Percentiles rank a stretch among this genome's conserved stretches.
phyloP scores from a whole-genome alignment of 805 yeast genomes.

The Candida berthetii region DNA sequence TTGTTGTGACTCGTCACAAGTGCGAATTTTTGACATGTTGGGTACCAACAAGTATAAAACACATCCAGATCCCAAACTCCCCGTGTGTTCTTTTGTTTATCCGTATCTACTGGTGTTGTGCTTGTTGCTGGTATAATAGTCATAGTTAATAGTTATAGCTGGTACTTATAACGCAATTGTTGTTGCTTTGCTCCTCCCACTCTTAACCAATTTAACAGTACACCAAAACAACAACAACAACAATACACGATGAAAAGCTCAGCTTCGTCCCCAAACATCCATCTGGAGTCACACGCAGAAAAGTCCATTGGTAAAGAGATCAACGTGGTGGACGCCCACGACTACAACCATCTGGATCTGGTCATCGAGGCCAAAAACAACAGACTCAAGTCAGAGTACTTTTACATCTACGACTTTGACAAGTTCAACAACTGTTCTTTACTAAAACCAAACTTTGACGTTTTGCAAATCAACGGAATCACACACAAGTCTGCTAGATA shows the following conservation, averaged over 20 bases:
- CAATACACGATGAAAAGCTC: neutral
- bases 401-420: conserved; percentile 26
- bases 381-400: conserved; percentile 21
- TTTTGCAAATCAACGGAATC: conserved; percentile 14
- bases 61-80: no score
- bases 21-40: no score
- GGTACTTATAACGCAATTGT: no score
- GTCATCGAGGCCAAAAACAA: conserved; percentile 21
- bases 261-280: neutral
- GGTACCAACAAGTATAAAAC: no score
- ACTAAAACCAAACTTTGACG: conserved; percentile 16
- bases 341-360: conserved; percentile 20
- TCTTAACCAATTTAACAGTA: no score
- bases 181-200: no score
- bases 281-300: conserved; percentile 19
- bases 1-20: no score
- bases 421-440: conserved; percentile 21
- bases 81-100: no score
- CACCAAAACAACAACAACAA: no score
- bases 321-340: conserved; percentile 15
- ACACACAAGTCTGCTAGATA: conserved; percentile 27
- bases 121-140: no score
- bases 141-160: no score
- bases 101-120: no score
- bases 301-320: conserved; percentile 18